phyloP scores from a whole-genome alignment of 2,329 filamentous ascomycete species.

The Chaetomiaceae sp. region DNA sequence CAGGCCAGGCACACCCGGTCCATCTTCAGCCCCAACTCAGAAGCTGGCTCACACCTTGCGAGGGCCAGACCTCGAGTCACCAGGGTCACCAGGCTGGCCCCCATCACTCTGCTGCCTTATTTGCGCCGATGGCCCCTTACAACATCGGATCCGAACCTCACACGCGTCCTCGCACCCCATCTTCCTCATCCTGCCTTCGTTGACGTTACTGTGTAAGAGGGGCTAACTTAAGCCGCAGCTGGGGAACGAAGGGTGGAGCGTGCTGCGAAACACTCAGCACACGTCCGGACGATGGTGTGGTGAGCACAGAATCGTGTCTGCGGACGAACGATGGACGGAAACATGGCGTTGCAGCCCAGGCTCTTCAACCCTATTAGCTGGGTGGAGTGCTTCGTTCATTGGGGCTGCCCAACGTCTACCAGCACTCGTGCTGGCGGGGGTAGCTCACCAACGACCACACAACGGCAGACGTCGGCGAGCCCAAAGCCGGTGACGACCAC shows the following conservation, averaged over 20 bases:
- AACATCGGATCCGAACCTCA: neutral
- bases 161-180: neutral
- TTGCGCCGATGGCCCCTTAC: neutral
- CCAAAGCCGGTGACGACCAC: neutral
- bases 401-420: neutral
- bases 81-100: neutral
- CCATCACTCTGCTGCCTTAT: neutral
- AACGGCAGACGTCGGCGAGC: neutral
- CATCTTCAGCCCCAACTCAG: neutral
- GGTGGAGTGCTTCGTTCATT: constrained; percentile 1
- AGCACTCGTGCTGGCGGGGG: neutral
- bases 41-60: neutral
- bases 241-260: neutral
- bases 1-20: constrained; percentile 1
- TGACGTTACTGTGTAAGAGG: neutral
- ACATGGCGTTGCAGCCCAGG: neutral
- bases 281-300: no score
- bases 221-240: no score
- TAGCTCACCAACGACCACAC: neutral
- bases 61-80: constrained; percentile 1
- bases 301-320: no score
- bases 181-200: neutral
- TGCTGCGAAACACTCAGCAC: neutral
- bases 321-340: neutral
- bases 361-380: neutral